A percentile compares a stretch with the other conserved stretches of the same genome.
Evolutionary conservation across 2,329 filamentous ascomycete species (phyloP).

Genomic region (Colletotrichum chlorophyti): DNA sequence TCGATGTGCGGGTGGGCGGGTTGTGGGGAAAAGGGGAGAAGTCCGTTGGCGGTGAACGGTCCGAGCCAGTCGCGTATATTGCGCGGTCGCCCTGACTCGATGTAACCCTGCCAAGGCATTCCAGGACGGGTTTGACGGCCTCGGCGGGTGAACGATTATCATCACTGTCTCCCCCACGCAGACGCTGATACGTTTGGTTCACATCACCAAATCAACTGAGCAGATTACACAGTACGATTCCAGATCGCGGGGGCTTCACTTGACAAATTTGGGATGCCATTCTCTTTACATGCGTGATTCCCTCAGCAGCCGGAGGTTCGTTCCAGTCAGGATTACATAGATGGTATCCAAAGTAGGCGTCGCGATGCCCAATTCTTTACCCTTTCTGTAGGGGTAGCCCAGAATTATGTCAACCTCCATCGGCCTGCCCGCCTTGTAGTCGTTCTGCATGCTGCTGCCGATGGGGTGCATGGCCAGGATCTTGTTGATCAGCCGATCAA

Average conservation of each 20-base stretch:
- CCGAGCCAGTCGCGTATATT: too few species aligned
- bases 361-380: slow-evolving; percentile 58
- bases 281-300: background rate
- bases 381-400: slow-evolving; percentile 64
- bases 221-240: too few species aligned
- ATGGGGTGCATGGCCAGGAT: slow-evolving; percentile 52
- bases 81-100: background rate
- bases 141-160: background rate
- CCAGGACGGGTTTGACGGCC: too few species aligned
- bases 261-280: background rate
- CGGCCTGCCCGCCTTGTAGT: slow-evolving; percentile 60
- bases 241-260: too few species aligned
- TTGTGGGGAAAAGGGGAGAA: slow-evolving; percentile 3
- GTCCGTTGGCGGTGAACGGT: background rate
- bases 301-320: slow-evolving; percentile 33
- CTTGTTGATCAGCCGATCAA: slow-evolving; percentile 54
- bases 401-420: slow-evolving; percentile 71
- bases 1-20: too few species aligned
- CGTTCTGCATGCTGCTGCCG: slow-evolving; percentile 61
- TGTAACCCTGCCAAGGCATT: background rate
- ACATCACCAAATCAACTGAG: background rate
- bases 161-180: slow-evolving; percentile 1
- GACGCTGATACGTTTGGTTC: background rate
- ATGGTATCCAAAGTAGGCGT: slow-evolving; percentile 57
- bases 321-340: slow-evolving; percentile 41